Conservation (phyloP, 805 yeast species). For the Vanderwaltozyma tropicalis region DNA sequence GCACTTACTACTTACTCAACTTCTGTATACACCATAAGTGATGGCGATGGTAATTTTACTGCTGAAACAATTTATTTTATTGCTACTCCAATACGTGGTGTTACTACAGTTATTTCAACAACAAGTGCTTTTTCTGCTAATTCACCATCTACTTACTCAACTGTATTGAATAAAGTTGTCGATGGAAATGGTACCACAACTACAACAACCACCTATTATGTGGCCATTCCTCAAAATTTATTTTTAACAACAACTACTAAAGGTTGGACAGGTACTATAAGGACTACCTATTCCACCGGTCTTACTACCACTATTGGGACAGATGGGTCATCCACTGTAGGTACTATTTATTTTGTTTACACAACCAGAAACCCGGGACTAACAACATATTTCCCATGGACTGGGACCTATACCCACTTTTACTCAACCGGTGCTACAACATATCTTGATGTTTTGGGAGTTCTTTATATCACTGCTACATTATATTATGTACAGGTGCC, state of each 20-base stretch:
- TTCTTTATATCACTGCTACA: too few species aligned
- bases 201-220: neutral
- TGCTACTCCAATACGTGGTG: neutral
- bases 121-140: neutral
- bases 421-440: too few species aligned
- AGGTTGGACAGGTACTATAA: neutral
- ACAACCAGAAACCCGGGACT: neutral
- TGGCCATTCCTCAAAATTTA: neutral
- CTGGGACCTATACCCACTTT: constrained; percentile 3
- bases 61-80: constrained; percentile 1
- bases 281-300: neutral
- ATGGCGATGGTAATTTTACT: neutral
- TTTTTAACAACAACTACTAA: neutral
- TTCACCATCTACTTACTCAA: constrained; percentile 2
- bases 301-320: neutral
- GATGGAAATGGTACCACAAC: neutral
- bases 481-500: neutral
- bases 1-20: neutral
- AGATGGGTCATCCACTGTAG: neutral
- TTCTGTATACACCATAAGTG: neutral
- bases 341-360: neutral
- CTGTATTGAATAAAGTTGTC: constrained; percentile 1
- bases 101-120: neutral
- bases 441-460: too few species aligned
- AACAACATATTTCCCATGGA: constrained; percentile 3